Evolutionary conservation across 306 rosid species (phyloP), one percentile per base, ranked within the genome.

Genomic region (Cicer yamashitae): DNA sequence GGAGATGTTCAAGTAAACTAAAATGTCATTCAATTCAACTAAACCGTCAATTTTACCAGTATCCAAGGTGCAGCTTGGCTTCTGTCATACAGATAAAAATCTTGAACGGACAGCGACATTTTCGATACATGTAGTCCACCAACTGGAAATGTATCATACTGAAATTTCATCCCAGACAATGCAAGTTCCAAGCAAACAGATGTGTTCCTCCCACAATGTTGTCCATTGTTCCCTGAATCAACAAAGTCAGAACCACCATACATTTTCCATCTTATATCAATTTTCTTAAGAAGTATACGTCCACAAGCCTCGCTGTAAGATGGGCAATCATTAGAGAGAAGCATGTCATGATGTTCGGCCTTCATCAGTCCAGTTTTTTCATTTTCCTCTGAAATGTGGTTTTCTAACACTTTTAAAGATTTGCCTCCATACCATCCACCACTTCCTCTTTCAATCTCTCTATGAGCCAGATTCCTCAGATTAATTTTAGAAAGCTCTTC

Each of bases 11-110:
- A 46, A 51, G n/a, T 54, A 73, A 71, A 40, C 37, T 53, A 18
- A 45, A 67, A 67, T 45, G 47, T 45, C 45, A 44, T 20, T 30
- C 34, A 54, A 60, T 40, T 67, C 76, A 61, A 53, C 41, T 67
- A 59, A 48, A 74, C 39, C 51, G 52, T 45, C 47, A 60, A 54
- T 56, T 63, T 39, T 92, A 94, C 99, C 97, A 85, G 90, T 77
- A 74, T 91, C 99, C 99, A 94, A 48, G 97, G 97, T 74, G 97
- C 99, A 78, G 85, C 86, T 75, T 77, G 83, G 84, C 99, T 91
- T 72, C 51, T 65, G 85, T 94, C 99, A 83, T 81, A 84, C 60
- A 94, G 87, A 82, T 78, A 85, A 75, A 92, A 85, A 87, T 94
- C 93, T 85, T 82, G 90, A 78, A 92, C 90, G 4, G 96, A 89